These are phyloP conservation scores for Nidularia pulvinata DNA, from an alignment of 768 basidiomycete genomes.

Conservation along the genomic window DNA sequence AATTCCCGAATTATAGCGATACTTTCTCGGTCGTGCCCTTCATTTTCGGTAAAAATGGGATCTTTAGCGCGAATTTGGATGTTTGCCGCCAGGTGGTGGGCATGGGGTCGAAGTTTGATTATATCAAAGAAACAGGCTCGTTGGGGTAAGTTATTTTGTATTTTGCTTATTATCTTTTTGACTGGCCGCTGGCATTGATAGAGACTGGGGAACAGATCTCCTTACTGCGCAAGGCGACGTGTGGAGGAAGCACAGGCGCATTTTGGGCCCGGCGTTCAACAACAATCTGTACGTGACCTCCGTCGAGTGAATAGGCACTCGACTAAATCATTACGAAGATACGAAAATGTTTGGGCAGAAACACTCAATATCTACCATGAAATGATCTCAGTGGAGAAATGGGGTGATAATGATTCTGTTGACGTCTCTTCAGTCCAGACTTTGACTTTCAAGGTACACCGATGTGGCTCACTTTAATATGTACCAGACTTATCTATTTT, in stretches of 20 bases:
- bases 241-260: conserved; percentile 29
- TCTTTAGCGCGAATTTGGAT: conserved; percentile 23
- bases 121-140: conserved; percentile 13
- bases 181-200: not conserved
- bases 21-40: conserved; percentile 18
- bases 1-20: conserved; percentile 7
- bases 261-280: conserved; percentile 30
- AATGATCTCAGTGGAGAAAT: conserved; percentile 21
- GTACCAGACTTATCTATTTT: conserved; percentile 9
- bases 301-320: not conserved
- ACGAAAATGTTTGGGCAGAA: conserved; percentile 23
- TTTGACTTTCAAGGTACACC: conserved; percentile 4
- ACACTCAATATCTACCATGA: conserved; percentile 18
- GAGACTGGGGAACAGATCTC: conserved; percentile 31
- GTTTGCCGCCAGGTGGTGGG: conserved; percentile 18
- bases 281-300: conserved; percentile 14
- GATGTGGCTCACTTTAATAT: no score
- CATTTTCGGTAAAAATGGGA: conserved; percentile 10
- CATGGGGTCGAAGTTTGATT: conserved; percentile 12
- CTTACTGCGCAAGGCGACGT: conserved; percentile 24
- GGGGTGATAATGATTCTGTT: conserved; percentile 10
- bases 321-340: conserved; percentile 7
- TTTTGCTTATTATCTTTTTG: not conserved
- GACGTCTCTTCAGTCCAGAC: conserved; percentile 11
- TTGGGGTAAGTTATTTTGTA: conserved; percentile 9